These are phyloP conservation scores for Drosera spatulata DNA, from an alignment of 179 eudicot genomes.

Conservation along the genomic window DNA sequence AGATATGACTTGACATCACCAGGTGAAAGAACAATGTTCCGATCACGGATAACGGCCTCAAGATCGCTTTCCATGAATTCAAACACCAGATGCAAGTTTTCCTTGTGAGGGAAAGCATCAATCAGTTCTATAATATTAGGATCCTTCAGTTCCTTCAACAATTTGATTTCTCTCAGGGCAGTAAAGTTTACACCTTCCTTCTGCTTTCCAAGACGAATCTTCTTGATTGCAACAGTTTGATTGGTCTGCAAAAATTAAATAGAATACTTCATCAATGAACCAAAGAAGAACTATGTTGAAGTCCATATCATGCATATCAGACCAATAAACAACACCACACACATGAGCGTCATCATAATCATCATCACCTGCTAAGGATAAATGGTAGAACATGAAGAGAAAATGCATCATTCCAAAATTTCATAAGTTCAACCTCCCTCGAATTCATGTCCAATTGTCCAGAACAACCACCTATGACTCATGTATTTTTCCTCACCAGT, in stretches of 20 bases:
- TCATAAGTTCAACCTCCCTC: too few relatives aligned
- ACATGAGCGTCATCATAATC: too few relatives aligned
- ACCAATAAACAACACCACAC: too few relatives aligned
- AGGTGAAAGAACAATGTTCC: slow-evolving; percentile 87
- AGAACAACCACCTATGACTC: too few relatives aligned
- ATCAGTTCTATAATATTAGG: slow-evolving; percentile 81
- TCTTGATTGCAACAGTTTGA: slow-evolving; percentile 86
- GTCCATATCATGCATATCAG: too few relatives aligned
- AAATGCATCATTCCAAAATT: too few relatives aligned
- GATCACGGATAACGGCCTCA: slow-evolving; percentile 95
- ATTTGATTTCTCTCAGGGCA: slow-evolving; percentile 84
- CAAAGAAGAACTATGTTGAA: too few relatives aligned
- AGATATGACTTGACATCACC: slow-evolving; percentile 83
- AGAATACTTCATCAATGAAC: not conserved
- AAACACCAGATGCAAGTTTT: slow-evolving; percentile 89
- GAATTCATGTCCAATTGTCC: too few relatives aligned
- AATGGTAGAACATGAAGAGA: too few relatives aligned
- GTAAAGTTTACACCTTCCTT: slow-evolving; percentile 99
- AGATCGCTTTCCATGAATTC: slow-evolving; percentile 98
- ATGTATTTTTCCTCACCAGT: too few relatives aligned
- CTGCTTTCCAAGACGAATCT: slow-evolving; percentile 93
- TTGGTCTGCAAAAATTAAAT: slow-evolving; percentile 45
- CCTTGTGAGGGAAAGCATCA: slow-evolving; percentile 92
- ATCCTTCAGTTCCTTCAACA: slow-evolving; percentile 86
- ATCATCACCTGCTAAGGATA: too few relatives aligned